Conservation (phyloP, 208 protist genomes). For the Crithidia acanthocephali region DNA sequence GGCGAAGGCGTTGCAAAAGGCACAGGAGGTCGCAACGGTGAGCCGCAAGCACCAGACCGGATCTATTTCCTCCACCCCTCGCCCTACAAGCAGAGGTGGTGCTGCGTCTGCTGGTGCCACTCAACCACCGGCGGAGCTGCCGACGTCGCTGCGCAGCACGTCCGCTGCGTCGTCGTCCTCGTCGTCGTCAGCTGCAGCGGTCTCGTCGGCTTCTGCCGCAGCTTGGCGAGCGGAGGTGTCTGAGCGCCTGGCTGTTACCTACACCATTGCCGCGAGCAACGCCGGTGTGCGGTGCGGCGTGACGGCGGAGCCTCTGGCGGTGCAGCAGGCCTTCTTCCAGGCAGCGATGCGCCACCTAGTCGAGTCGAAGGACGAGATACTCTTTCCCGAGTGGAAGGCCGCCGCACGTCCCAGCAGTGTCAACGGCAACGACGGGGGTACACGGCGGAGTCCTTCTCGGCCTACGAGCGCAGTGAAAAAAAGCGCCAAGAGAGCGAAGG, state of each 20-base stretch:
- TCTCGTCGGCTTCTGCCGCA: slow-evolving; percentile 4
- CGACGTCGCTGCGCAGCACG: neutral
- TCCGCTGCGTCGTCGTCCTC: neutral
- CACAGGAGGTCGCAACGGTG: neutral
- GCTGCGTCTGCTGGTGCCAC: neutral
- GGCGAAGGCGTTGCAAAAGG: slow-evolving; percentile 8
- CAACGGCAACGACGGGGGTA: neutral
- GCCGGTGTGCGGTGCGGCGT: slow-evolving; percentile 56
- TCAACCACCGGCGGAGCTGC: neutral
- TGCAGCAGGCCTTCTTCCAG: slow-evolving; percentile 54
- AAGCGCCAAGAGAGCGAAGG: neutral
- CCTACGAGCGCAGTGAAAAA: neutral
- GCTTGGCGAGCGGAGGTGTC: slow-evolving; percentile 29
- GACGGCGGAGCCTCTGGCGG: slow-evolving; percentile 45
- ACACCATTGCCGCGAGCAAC: slow-evolving; percentile 56
- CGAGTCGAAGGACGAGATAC: slow-evolving; percentile 6
- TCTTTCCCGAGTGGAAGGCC: slow-evolving; percentile 33
- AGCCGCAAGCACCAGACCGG: neutral
- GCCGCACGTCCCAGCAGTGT: neutral
- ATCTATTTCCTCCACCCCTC: neutral
- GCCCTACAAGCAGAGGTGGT: neutral
- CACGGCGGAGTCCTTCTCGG: too few relatives aligned
- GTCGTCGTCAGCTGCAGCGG: neutral
- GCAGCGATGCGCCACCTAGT: slow-evolving; percentile 47
- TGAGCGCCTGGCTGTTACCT: slow-evolving; percentile 51